A percentile compares a stretch with the other conserved stretches of the same genome.
Evolutionary conservation across 345 rosid species (phyloP).

Genomic region (Gossypium sturtianum): DNA sequence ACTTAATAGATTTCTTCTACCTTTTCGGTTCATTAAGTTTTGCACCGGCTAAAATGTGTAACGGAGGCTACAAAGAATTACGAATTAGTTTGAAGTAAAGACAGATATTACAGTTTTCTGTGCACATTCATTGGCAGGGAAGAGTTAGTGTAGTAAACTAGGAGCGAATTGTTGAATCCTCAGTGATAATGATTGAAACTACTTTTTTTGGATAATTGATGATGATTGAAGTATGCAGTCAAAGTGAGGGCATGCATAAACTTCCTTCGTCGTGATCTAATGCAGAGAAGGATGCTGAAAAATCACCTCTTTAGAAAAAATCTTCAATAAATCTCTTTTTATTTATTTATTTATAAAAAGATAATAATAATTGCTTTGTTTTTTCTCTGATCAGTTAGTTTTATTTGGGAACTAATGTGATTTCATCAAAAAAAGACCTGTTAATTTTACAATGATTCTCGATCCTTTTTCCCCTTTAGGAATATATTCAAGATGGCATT

Average conservation of each 20-base stretch:
- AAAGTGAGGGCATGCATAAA: not conserved
- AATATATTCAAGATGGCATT: constrained; percentile 96
- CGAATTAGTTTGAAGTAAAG: not conserved
- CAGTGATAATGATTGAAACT: not conserved
- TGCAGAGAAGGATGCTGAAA: constrained; percentile 7
- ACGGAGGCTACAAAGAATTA: not conserved
- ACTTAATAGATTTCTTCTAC: constrained; percentile 6
- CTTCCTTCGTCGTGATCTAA: not conserved
- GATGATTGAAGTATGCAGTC: not conserved
- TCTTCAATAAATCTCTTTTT: not conserved
- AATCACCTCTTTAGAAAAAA: not conserved
- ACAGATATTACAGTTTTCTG: not conserved
- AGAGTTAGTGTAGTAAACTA: not conserved
- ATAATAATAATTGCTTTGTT: not conserved
- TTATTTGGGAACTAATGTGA: not conserved
- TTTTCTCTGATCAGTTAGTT: not conserved
- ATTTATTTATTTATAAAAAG: not conserved
- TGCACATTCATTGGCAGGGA: constrained; percentile 1
- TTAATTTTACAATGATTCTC: not conserved
- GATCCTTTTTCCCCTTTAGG: constrained; percentile 40
- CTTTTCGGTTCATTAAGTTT: not conserved
- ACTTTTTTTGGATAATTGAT: not conserved
- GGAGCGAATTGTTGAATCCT: not conserved
- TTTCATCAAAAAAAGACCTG: not conserved
- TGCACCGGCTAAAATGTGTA: not conserved